Evolutionary conservation across 2,329 filamentous ascomycete species (phyloP).

Genomic region (Penicillium sp.): DNA sequence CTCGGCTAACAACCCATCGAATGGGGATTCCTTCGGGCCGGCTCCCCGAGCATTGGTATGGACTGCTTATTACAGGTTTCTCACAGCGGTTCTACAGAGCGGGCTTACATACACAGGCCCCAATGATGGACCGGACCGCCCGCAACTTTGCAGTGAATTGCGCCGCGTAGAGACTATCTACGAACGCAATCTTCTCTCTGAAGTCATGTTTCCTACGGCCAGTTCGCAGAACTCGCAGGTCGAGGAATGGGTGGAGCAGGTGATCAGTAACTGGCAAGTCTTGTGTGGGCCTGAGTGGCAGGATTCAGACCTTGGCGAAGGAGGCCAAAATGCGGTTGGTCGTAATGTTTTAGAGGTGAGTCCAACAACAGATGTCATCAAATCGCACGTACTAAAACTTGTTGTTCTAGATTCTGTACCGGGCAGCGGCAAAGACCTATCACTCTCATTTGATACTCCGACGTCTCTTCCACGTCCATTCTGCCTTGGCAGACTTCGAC

Average conservation of each 20-base stretch:
- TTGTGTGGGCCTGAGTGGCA: conserved; percentile 77
- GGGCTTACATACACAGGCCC: conserved; percentile 36
- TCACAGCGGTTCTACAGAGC: conserved; percentile 72
- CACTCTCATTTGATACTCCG: conserved; percentile 88
- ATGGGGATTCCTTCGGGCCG: conserved; percentile 18
- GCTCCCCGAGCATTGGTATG: conserved; percentile 58
- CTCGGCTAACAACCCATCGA: conserved; percentile 14
- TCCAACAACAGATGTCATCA: conserved; percentile 3
- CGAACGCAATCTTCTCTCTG: conserved; percentile 71
- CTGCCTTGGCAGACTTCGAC: conserved; percentile 86
- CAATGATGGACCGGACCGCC: conserved; percentile 46
- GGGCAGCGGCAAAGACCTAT: conserved; percentile 87
- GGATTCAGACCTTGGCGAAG: conserved; percentile 75
- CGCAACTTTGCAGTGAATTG: conserved; percentile 70
- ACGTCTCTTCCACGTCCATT: conserved; percentile 82
- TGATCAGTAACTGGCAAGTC: conserved; percentile 81
- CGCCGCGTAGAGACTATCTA: conserved; percentile 76
- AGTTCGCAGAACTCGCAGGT: conserved; percentile 75
- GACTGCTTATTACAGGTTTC: conserved; percentile 77
- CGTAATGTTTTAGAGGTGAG: conserved; percentile 69
- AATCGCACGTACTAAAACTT: conserved; percentile 13
- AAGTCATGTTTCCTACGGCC: conserved; percentile 80
- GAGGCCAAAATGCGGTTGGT: conserved; percentile 72
- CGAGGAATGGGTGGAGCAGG: conserved; percentile 75
- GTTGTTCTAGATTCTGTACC: conserved; percentile 68